Base-by-base conservation (phyloP, 164 flowering plant genomes). In the Liquidambar formosana region DNA sequence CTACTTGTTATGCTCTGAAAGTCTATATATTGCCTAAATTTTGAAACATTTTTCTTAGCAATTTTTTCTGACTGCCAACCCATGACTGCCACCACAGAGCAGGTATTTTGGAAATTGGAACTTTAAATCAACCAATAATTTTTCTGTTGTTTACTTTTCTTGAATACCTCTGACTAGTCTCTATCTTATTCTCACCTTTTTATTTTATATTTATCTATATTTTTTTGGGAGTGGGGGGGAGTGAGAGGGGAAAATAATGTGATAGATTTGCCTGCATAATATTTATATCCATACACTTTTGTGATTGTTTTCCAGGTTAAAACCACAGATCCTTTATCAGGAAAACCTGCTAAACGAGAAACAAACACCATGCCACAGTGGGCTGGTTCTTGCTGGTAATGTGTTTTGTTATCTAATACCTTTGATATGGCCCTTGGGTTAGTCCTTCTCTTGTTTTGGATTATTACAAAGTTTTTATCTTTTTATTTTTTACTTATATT, bases 301-400 rank as follows among this genome's bases (percentile, higher is more conserved):
- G 10, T n/a, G 19, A 0, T 3, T 71, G 0, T 43, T 49, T 66
- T 76, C 44, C 78, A 94, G 99, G 94, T 91, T 49, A 83, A 82
- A 72, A 89, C 92, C 33, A 71, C 43, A 23, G 97, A 94, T 46
- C 14, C 14, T 46, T 11, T 46, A 46, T 46, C 49, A 11, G 49
- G 90, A 44, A 82, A 73, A 57, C 81, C 84, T 66, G 88, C 85
- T 48, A 70, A 61, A 59, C 77, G 90, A 46, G 88, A 86, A 77
- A 86, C 86, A 54, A 86, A 70, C 72, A 86, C 90, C 57, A 86
- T 86, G 90, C 90, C 90, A 10, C 49, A 46, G 49, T 46, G 49
- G 49, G 49, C 49, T 12, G 49, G 49, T 9, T 46, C 99, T 69
- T 94, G 99, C 89, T 94, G 99, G 99, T 94, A 85, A 73, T 47